Conservation (phyloP, 75 land plant genomes). For the Pseudotsuga menziesii region DNA sequence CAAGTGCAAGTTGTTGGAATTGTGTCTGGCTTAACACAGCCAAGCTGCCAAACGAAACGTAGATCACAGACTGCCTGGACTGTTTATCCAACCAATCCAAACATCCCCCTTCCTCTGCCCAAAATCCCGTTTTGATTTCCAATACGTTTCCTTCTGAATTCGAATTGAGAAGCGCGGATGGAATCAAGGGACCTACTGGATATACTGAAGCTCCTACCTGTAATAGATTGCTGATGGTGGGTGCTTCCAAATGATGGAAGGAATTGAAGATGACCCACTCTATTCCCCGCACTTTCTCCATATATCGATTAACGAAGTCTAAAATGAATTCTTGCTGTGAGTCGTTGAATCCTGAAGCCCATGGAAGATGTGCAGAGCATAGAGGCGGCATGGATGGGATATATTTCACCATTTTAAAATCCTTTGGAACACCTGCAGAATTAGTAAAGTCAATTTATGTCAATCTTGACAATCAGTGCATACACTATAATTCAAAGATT, state of each 20-base stretch:
- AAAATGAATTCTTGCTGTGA: not conserved
- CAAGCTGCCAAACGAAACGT: constrained; percentile 62
- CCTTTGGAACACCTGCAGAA: not conserved
- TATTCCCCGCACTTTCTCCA: too few species aligned
- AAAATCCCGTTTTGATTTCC: not conserved
- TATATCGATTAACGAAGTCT: too few species aligned
- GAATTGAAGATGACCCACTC: not conserved
- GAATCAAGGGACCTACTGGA: constrained; percentile 3
- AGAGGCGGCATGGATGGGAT: not conserved
- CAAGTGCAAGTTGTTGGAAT: constrained; percentile 42
- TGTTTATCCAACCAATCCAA: constrained; percentile 42
- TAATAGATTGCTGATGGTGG: not conserved
- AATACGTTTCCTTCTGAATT: too few species aligned
- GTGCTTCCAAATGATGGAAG: not conserved
- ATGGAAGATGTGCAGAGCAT: not conserved
- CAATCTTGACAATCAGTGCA: too few species aligned
- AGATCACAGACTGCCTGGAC: constrained; percentile 33
- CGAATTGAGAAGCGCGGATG: not conserved
- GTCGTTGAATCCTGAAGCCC: not conserved
- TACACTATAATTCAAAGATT: too few species aligned
- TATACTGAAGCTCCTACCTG: not conserved
- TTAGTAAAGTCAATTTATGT: too few species aligned
- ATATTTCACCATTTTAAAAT: not conserved
- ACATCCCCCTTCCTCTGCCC: constrained; percentile 11
- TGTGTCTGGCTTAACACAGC: constrained; percentile 18